Evolutionary conservation across 2,329 filamentous ascomycete genomes (phyloP), one percentile per base, ranked within the genome.

Genomic region (Cytospora schulzeri): DNA sequence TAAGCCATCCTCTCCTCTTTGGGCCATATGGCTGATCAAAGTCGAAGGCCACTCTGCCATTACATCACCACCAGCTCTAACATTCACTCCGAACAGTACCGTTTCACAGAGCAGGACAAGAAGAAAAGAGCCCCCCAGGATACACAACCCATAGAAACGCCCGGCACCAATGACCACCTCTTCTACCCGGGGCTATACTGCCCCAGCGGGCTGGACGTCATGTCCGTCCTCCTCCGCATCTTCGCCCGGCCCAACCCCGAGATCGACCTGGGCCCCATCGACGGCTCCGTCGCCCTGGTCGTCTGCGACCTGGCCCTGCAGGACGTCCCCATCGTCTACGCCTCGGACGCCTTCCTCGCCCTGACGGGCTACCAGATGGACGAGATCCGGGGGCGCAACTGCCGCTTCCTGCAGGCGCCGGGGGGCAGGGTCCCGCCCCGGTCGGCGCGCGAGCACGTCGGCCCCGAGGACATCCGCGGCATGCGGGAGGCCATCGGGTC

Each of bases 271-370:
- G 93, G 92, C 8, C 85, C 91, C 0, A 88, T 97, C 38, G 93
- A 96, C 75, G 82, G 91, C 69, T 95, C 92, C 1, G 95, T 92
- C 72, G 90, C 92, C 2, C 88, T 96, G 68, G 85, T 94, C 22
- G 84, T 97, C 50, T 95, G 91, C 76, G 91, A 96, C 74, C 87
- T 93, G 35, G 82, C 85, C 51, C 83, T 85, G 69, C 85, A 90
- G 31, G 92, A 96, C 74, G 80, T 83, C 33, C 92, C 93, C 3
- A 92, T 96, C 66, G 86, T 96, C 11, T 96, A 96, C 73, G 91
- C 88, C 69, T 94, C 91, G 1, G 90, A 93, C 7, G 85, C 91
- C 33, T 97, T 96, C 73, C 85, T 88, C 70, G 80, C 88, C 8
- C 78, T 96, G 68, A 96, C 92, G 0, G 92, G 92, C 31, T 97